Evolutionary conservation across 441 rosid species (phyloP).

Genomic region (Brassica balearica): DNA sequence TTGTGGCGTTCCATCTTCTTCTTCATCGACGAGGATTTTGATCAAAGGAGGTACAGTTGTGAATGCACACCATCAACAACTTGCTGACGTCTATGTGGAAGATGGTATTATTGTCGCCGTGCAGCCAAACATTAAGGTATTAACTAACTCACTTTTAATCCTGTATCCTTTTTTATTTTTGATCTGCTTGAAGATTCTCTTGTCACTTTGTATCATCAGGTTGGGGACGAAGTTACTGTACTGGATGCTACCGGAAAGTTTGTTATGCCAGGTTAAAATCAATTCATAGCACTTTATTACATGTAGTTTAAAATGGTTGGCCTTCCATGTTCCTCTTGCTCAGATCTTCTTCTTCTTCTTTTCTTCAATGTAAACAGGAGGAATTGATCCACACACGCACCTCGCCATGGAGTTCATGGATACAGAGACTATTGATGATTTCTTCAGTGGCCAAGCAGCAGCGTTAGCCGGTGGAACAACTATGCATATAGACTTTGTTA

Average conservation of each 20-base stretch:
- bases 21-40: constrained; percentile 69
- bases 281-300: constrained; percentile 5
- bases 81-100: constrained; percentile 92
- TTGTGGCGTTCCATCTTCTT: constrained; percentile 52
- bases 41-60: constrained; percentile 92
- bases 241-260: constrained; percentile 91
- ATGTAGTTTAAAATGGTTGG: neutral
- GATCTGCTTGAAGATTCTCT: neutral
- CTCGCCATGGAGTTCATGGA: constrained; percentile 84
- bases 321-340: neutral
- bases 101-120: constrained; percentile 76
- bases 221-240: constrained; percentile 79
- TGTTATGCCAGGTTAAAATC: constrained; percentile 86
- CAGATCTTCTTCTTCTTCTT: neutral
- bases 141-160: neutral
- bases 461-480: constrained; percentile 99
- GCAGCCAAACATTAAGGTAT: constrained; percentile 76
- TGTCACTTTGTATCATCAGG: constrained; percentile 54
- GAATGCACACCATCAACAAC: constrained; percentile 80
- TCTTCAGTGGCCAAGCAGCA: constrained; percentile 98
- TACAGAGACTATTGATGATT: constrained; percentile 80
- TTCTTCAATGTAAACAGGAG: constrained; percentile 60
- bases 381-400: constrained; percentile 98
- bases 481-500: constrained; percentile 94
- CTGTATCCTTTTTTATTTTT: neutral